Percentiles rank a stretch among this genome's conserved stretches.
These are phyloP conservation scores for Sporopachydermia quercuum DNA, from an alignment of 805 yeast genomes.

Conservation along the genomic window DNA sequence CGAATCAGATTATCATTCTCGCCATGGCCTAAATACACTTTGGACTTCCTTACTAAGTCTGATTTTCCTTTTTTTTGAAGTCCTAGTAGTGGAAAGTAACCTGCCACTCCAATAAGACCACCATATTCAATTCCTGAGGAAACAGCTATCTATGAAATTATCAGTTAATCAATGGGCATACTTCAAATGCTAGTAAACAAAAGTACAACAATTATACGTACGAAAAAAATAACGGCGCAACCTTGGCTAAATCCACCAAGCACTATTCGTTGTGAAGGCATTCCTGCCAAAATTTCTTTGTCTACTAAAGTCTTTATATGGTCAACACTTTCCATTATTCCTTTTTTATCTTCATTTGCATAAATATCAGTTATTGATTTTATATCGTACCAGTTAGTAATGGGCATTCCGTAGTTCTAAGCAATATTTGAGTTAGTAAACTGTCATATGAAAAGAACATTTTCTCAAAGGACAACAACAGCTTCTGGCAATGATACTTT, in stretches of 20 bases:
- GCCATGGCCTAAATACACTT: neutral
- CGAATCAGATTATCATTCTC: neutral
- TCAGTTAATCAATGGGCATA: too few relatives aligned
- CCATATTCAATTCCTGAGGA: too few relatives aligned
- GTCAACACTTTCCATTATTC: neutral
- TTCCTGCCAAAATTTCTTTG: neutral
- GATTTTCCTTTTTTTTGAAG: too few relatives aligned
- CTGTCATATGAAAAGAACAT: too few relatives aligned
- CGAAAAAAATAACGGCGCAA: neutral
- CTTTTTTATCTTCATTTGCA: neutral
- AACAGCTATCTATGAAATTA: too few relatives aligned
- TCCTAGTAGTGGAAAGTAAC: neutral
- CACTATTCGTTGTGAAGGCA: neutral
- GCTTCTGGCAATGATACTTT: too few relatives aligned
- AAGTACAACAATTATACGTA: too few relatives aligned
- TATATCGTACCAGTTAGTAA: neutral
- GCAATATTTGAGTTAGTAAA: too few relatives aligned
- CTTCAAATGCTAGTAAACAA: too few relatives aligned
- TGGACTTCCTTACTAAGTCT: too few relatives aligned
- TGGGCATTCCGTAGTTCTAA: neutral
- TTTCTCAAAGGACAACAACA: too few relatives aligned
- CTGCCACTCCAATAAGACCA: neutral
- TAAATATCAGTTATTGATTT: neutral
- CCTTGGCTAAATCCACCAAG: neutral
- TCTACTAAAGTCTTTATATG: neutral